Evolutionary conservation across 2,329 filamentous ascomycete genomes (phyloP), one percentile per base, ranked within the genome.

Genomic region (Calonectria pseudoturangicola): DNA sequence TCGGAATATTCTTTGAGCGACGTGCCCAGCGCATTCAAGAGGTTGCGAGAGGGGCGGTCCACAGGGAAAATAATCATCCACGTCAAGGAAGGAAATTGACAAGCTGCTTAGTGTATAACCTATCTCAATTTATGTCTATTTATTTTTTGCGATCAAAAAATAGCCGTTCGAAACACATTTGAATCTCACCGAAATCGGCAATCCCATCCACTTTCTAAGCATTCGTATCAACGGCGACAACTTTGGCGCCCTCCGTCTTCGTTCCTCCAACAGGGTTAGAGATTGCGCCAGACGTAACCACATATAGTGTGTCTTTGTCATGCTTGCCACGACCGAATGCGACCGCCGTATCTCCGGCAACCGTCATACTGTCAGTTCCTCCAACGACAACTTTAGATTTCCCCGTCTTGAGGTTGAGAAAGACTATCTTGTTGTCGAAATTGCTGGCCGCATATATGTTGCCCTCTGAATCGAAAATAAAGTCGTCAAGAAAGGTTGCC

Each of bases 401-500:
- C 0, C 73, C 68, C 7, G 76, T 60, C 16, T 73, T 60, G 12
- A 25, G 18, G 12, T 80, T 54, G 0, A 78, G n/a, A 48, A 71
- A 74, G 4, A 76, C 68, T 15, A 80, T 27, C 0, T 73, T 74
- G 65, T 80, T 78, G 18, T 78, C 77, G 33, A 75, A 67, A 56
- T 80, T 80, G 21, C 58, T 79, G 0, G 76, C 33, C 0, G 50
- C 74, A 27, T 76, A 80, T 10, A 80, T 77, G 21, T 80, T 73
- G 0, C 77, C 77, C 0, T 66, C 39, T 1, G 21, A 13, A 5
- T 76, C 76, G 16, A 80, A 74, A 2, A 50, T 56, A 28, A 80
- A 80, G 65, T 80, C 79, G 18, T 80, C 79, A 4, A 80, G 63
- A 13, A 77, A 76, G 2, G 6, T 58, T 13, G 74, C 56, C 0